These are phyloP conservation scores for Diaporthe destruens DNA, from an alignment of 2,329 filamentous ascomycete genomes.

Conservation along the genomic window DNA sequence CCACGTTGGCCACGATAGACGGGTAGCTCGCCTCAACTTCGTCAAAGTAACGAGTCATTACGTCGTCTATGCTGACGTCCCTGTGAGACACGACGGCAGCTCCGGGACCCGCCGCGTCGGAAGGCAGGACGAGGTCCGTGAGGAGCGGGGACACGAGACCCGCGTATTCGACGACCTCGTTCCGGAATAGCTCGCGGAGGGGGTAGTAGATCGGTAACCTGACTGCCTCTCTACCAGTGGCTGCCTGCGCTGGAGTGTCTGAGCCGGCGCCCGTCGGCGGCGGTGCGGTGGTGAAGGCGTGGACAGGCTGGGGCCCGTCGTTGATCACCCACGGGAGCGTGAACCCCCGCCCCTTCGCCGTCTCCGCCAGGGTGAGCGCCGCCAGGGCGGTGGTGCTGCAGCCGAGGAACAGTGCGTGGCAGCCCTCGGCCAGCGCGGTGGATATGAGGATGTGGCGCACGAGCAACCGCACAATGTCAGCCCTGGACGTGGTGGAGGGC, in stretches of 20 bases:
- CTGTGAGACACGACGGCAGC: slow-evolving; percentile 71
- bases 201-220: slow-evolving; percentile 76
- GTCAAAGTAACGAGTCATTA: slow-evolving; percentile 90
- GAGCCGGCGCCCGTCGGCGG: neutral
- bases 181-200: slow-evolving; percentile 84
- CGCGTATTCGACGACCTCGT: slow-evolving; percentile 80
- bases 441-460: slow-evolving; percentile 78
- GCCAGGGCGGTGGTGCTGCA: slow-evolving; percentile 91
- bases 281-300: slow-evolving; percentile 42
- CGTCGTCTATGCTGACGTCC: slow-evolving; percentile 88
- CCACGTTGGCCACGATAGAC: slow-evolving; percentile 94
- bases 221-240: neutral
- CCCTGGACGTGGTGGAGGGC: slow-evolving; percentile 79
- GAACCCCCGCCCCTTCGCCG: slow-evolving; percentile 90
- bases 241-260: neutral
- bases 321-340: slow-evolving; percentile 84
- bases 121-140: slow-evolving; percentile 58
- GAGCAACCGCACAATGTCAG: slow-evolving; percentile 80
- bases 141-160: slow-evolving; percentile 66
- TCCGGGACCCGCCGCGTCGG: slow-evolving; percentile 47
- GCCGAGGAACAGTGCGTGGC: slow-evolving; percentile 82
- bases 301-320: slow-evolving; percentile 71
- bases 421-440: slow-evolving; percentile 70
- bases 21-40: slow-evolving; percentile 89
- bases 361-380: slow-evolving; percentile 85